Conservation (phyloP, 176 grass and related monocot genomes). For the Alloteropsis semialata region DNA sequence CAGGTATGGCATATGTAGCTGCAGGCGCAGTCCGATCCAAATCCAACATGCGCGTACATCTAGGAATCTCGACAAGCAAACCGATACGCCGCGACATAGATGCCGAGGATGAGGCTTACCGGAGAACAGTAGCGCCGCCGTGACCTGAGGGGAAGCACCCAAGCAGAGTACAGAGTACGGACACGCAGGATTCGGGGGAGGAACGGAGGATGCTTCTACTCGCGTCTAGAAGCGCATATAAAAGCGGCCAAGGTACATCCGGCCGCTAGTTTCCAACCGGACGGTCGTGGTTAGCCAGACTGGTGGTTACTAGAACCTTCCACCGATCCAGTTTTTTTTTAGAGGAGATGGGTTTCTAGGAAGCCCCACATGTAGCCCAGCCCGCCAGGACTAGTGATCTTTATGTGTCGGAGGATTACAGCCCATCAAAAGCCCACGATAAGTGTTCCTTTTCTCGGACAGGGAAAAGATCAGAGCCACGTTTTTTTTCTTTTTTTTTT, state of each 20-base stretch:
- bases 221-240: constrained; percentile 38
- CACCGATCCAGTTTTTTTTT: too few species aligned
- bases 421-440: not conserved
- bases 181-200: not conserved
- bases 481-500: too few species aligned
- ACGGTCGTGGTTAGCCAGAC: not conserved
- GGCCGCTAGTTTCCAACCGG: not conserved
- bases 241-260: not conserved
- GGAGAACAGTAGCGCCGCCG: constrained; percentile 28
- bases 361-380: not conserved
- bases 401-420: too few species aligned
- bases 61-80: not conserved
- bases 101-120: constrained; percentile 25
- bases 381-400: not conserved
- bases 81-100: not conserved
- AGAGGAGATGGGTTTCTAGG: not conserved
- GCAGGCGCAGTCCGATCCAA: not conserved
- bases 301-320: constrained; percentile 38
- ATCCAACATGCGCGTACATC: not conserved
- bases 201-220: constrained; percentile 41
- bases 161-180: not conserved
- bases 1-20: too few species aligned
- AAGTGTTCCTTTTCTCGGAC: not conserved
- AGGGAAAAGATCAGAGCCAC: too few species aligned
- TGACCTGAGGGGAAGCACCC: constrained; percentile 29